A percentile compares a stretch with the other conserved stretches of the same genome.
Evolutionary conservation across 345 rosid genomes (phyloP).

Genomic region (Passiflora organensis): DNA sequence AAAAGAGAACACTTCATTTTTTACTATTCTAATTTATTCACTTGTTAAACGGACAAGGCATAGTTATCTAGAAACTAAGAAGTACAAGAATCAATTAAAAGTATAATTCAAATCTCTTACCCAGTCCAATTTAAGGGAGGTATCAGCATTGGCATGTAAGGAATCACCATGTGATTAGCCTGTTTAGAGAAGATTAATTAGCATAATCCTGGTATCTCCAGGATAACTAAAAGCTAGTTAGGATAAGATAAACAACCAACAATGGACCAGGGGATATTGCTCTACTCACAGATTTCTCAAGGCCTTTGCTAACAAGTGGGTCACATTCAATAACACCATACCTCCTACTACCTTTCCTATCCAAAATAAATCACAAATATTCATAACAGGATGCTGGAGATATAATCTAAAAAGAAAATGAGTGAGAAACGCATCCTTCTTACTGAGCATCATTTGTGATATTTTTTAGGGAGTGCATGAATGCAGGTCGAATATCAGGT

Average conservation of each 20-base stretch:
- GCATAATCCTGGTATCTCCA: slow-evolving; percentile 13
- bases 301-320: slow-evolving; percentile 69
- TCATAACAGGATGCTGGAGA: slow-evolving; percentile 2
- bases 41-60: no score
- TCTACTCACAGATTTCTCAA: slow-evolving; percentile 81
- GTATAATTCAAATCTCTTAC: slow-evolving; percentile 42
- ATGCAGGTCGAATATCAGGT: slow-evolving; percentile 92
- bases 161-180: slow-evolving; percentile 98
- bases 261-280: not conserved
- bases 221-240: slow-evolving; percentile 25
- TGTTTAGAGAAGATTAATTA: slow-evolving; percentile 33
- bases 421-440: slow-evolving; percentile 18
- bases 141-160: slow-evolving; percentile 96
- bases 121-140: slow-evolving; percentile 93
- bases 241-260: not conserved
- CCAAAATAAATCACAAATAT: slow-evolving; percentile 9
- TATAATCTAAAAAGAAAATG: slow-evolving; percentile 21
- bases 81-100: slow-evolving; percentile 1
- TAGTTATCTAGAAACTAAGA: no score
- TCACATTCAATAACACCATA: slow-evolving; percentile 95
- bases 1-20: not conserved
- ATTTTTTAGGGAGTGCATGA: slow-evolving; percentile 56
- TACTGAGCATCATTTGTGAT: slow-evolving; percentile 60
- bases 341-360: slow-evolving; percentile 72
- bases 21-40: no score